Evolutionary conservation across 768 basidiomycete genomes (phyloP), one percentile per base, ranked within the genome.

Genomic region (Hemileccinum rubropunctum): DNA sequence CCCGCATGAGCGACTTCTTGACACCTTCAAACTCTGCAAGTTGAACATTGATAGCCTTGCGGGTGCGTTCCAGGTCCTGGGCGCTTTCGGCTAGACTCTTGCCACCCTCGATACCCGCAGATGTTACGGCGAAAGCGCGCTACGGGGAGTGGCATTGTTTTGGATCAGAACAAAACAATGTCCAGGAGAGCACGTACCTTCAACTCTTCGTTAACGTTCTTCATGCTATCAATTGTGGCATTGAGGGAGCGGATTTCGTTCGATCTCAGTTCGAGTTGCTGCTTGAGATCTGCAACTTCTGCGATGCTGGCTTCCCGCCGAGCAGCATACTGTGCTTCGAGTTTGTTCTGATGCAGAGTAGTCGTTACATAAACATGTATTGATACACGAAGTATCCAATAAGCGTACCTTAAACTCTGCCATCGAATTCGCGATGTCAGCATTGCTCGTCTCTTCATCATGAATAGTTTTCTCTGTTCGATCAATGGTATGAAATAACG

Each of bases 1-100:
- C 97, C 33, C 93, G 87, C 91, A 99, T 97, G 54, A 99, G 81
- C 42, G 91, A 95, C 76, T 97, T 95, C 81, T 98, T 98, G 59
- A 97, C 94, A 17, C 91, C 88, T 66, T 99, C 97, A 69, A 99
- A 99, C 66, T 99, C 97, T 52, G 95, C 91, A 51, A 95, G 84
- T 64, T 98, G 95, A n/a, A 94, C 88, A 55, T 93, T 95, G 72
- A 97, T 94, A 12, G 91, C 91, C 72, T 97, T 98, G 58, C 97
- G 83, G 39, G 91, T 93, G 49, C 95, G 82, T 72, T 99, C 97
- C 58, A 98, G 82, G 72, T 99, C 97, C 72, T 94, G 90, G 3
- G 95, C 93, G 62, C 93, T 94, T 73, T 97, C 92, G 27, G 93
- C 97, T 36, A 98, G 82, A 69, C 91, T 94, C 79, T 92, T 97